Conservation (phyloP, 1,284 basidiomycete species). For the Ganoderma lingzhi region DNA sequence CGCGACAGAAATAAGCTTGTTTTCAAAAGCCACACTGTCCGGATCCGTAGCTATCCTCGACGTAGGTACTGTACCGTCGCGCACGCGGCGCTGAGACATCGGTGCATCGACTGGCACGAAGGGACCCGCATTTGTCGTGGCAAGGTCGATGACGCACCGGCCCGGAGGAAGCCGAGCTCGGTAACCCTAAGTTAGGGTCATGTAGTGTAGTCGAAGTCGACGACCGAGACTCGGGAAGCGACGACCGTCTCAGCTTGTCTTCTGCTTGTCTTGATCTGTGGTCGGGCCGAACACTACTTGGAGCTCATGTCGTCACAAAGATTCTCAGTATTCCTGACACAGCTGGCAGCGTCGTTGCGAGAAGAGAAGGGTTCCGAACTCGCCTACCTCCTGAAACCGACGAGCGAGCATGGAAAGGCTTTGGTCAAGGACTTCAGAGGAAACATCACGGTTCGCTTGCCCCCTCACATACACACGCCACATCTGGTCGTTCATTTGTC, state of each 20-base stretch:
- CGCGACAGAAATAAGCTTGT: not conserved
- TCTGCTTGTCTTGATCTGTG: not conserved
- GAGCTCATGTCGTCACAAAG: constrained; percentile 50
- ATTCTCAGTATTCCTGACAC: constrained; percentile 67
- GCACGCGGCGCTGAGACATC: no score
- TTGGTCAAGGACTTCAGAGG: constrained; percentile 71
- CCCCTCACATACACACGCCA: not conserved
- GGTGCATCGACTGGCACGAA: no score
- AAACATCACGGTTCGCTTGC: constrained; percentile 64
- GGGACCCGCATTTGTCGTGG: no score
- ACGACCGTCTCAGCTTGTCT: not conserved
- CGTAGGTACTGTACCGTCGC: no score
- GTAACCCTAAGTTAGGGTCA: not conserved
- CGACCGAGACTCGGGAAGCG: not conserved
- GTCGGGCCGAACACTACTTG: not conserved
- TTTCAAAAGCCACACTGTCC: not conserved
- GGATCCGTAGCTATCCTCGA: not conserved
- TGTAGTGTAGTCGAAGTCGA: not conserved
- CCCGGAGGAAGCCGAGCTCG: not conserved
- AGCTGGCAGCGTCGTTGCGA: constrained; percentile 66
- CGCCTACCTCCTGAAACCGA: constrained; percentile 76
- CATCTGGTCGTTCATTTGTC: not conserved
- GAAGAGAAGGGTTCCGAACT: constrained; percentile 73
- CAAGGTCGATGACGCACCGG: not conserved
- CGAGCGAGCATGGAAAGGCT: constrained; percentile 76